These are phyloP conservation scores for Rostrohypoxylon terebratum DNA, from an alignment of 495 filamentous ascomycete species.

Conservation along the genomic window DNA sequence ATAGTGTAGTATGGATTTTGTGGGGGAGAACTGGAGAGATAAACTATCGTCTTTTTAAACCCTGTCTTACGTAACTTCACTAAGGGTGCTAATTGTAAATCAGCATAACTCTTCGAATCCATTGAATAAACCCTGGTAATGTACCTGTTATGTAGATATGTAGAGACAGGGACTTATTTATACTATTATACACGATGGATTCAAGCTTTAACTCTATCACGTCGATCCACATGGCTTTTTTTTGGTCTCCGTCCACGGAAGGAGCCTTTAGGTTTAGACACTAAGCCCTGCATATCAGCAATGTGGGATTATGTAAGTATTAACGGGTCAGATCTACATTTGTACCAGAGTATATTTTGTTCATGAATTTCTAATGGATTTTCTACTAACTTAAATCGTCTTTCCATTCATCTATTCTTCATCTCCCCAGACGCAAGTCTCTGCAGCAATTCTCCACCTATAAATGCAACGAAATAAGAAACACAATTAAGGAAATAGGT, in stretches of 20 bases:
- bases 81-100: conserved; percentile 13
- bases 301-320: conserved; percentile 28
- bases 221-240: conserved; percentile 41
- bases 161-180: conserved; percentile 32
- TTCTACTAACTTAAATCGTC: neutral
- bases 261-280: conserved; percentile 45
- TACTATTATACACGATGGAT: conserved; percentile 38
- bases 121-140: neutral
- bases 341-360: neutral
- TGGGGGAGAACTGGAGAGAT: conserved; percentile 22
- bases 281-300: conserved; percentile 43
- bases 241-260: conserved; percentile 29
- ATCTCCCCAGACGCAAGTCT: neutral
- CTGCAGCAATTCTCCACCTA: conserved; percentile 7
- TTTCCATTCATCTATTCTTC: neutral
- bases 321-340: conserved; percentile 1
- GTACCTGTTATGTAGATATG: conserved; percentile 12
- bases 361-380: neutral
- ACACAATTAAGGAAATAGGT: neutral
- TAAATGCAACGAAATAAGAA: neutral
- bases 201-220: conserved; percentile 43
- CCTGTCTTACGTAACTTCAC: conserved; percentile 19
- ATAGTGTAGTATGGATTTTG: conserved; percentile 16
- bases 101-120: neutral
- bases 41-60: conserved; percentile 6